Evolutionary conservation across 1,284 basidiomycete species (phyloP), one percentile per base, ranked within the genome.

Genomic region (Gymnopus androsaceus): DNA sequence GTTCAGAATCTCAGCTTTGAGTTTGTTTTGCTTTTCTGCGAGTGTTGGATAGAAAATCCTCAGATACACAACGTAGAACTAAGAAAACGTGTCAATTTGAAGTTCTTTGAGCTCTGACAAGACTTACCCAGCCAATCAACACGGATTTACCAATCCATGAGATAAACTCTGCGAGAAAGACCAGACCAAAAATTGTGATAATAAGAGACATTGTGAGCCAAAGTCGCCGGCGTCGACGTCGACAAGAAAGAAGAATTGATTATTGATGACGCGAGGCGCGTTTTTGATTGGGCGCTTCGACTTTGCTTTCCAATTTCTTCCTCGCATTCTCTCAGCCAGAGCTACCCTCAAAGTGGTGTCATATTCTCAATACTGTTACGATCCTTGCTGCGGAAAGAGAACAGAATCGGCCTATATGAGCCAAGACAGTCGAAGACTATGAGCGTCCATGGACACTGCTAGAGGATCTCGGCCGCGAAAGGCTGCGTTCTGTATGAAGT

Each of bases 81-180:
- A 56, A 48, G 50, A 27, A 23, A 50, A 50, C 48, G 48, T 50
- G 48, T 50, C 48, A 38, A 23, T 23, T 17, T 50, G 14, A 14
- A 12, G 19, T 14, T 12, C 15, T 23, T 14, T 15, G 12, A 27
- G 34, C 50, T 49, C 50, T 27, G 2, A 19, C 25, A 12, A 14
- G 17, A 80, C 90, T 63, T 63, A 95, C 94, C 57, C 87, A 69
- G 55, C 91, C 88, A 58, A 90, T 80, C 15, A 97, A 78, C 21
- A 47, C 47, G 17, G 36, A 81, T 90, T 63, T 63, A 95, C 94
- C 57, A 87, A 69, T 55, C 91, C 88, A 58, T 89, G 87, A 83
- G 59, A 96, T 81, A 61, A 92, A 75, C 69, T 95, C 88, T 6
- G 90, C 88, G 57, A 91, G 63, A 63, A 95, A 84, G 28, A 93